phyloP scores from a whole-genome alignment of 306 rosid genomes.

The Citrullus mucosospermus region DNA sequence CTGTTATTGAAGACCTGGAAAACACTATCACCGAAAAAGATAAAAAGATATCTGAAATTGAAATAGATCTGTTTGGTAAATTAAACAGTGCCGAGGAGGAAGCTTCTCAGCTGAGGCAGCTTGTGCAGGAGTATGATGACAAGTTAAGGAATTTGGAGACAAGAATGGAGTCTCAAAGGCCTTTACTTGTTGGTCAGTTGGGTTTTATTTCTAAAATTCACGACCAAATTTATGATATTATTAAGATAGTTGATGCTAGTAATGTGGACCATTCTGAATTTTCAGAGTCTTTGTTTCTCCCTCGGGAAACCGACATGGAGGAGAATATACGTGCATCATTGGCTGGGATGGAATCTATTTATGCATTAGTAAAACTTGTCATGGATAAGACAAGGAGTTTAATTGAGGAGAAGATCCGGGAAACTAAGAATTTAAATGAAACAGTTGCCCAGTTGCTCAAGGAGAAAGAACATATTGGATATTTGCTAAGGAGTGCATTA shows the following conservation, averaged over 20 bases:
- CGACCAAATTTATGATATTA: conserved; percentile 50
- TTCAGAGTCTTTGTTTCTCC: conserved; percentile 56
- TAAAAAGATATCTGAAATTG: conserved; percentile 34
- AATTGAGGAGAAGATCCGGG: conserved; percentile 46
- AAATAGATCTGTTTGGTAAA: conserved; percentile 36
- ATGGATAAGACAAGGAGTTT: conserved; percentile 47
- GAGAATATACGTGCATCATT: conserved; percentile 77
- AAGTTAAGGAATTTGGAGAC: conserved; percentile 39
- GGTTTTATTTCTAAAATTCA: conserved; percentile 64
- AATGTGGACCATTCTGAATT: conserved; percentile 57
- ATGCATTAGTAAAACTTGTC: conserved; percentile 47
- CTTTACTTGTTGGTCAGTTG: conserved; percentile 68
- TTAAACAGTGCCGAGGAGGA: conserved; percentile 41
- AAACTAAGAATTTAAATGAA: conserved; percentile 64
- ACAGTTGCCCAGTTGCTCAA: conserved; percentile 40
- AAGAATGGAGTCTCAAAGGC: conserved; percentile 50
- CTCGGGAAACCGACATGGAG: conserved; percentile 81
- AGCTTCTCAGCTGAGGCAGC: conserved; percentile 43
- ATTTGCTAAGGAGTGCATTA: conserved; percentile 74
- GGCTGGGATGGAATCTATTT: conserved; percentile 91
- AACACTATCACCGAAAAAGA: conserved; percentile 43
- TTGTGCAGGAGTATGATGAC: conserved; percentile 50
- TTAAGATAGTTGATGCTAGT: conserved; percentile 40
- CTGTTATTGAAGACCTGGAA: conserved; percentile 51
- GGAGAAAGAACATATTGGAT: conserved; percentile 95